Percentiles rank a stretch among this genome's conserved stretches.
Evolutionary conservation across 306 rosid species (phyloP).

Genomic region (Betula pendula): DNA sequence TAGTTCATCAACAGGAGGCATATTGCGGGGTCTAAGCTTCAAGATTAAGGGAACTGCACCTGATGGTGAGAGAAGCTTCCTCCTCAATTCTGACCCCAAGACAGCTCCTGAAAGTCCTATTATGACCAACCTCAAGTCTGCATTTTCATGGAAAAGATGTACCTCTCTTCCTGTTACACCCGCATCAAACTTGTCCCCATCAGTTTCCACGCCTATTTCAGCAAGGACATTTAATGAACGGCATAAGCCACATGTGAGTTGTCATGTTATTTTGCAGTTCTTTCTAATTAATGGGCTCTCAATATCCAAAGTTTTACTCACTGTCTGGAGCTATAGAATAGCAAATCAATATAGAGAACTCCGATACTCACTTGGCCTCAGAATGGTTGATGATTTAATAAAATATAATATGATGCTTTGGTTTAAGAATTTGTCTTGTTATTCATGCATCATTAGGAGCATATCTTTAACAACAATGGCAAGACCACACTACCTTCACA

Average conservation of each 20-base stretch:
- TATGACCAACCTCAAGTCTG: constrained; percentile 41
- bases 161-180: constrained; percentile 85
- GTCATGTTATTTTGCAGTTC: constrained; percentile 18
- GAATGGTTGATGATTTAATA: not conserved
- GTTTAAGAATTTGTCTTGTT: not conserved
- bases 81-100: constrained; percentile 60
- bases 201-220: constrained; percentile 64
- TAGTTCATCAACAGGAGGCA: constrained; percentile 52
- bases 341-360: not conserved
- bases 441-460: not conserved
- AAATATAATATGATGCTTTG: not conserved
- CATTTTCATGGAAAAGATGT: constrained; percentile 70
- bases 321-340: not conserved
- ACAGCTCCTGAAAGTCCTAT: constrained; percentile 55
- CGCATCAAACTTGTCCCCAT: constrained; percentile 65
- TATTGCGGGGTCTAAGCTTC: constrained; percentile 82
- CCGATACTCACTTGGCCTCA: not conserved
- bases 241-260: constrained; percentile 58
- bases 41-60: constrained; percentile 58
- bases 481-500: constrained; percentile 21
- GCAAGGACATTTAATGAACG: constrained; percentile 64
- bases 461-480: constrained; percentile 19
- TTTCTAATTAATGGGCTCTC: constrained; percentile 22
- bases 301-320: constrained; percentile 12
- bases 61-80: constrained; percentile 83